phyloP scores from a whole-genome alignment of 352 stramenopile species.

The Globisporangium megalacanthum region DNA sequence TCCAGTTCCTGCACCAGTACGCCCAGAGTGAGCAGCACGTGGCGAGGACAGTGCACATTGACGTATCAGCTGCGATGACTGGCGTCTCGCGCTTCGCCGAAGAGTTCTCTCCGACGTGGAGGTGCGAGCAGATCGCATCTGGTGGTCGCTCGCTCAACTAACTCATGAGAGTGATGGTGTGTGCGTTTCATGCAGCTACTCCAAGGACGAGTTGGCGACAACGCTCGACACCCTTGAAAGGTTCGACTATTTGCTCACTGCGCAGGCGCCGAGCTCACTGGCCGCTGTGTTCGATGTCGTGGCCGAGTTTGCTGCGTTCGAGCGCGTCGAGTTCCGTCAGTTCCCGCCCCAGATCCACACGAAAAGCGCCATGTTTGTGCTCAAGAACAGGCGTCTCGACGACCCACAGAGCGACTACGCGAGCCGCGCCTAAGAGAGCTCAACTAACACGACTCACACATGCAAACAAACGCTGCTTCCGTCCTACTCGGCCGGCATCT shows the following conservation, averaged over 20 bases:
- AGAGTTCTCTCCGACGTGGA: conserved; percentile 58
- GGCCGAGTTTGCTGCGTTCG: conserved; percentile 38
- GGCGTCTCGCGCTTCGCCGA: conserved; percentile 90
- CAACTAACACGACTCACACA: too few species aligned
- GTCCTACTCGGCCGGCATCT: conserved; percentile 13
- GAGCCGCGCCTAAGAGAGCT: too few species aligned
- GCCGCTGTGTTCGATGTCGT: conserved; percentile 45
- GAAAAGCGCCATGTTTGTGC: conserved; percentile 41
- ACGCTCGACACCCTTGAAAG: conserved; percentile 31
- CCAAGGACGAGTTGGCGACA: conserved; percentile 62
- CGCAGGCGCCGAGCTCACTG: conserved; percentile 26
- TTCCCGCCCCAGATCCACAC: conserved; percentile 45
- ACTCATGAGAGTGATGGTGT: not conserved
- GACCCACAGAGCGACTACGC: not conserved
- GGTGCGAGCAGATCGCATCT: conserved; percentile 20
- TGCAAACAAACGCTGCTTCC: too few species aligned
- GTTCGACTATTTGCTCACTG: conserved; percentile 70
- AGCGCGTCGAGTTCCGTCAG: conserved; percentile 25
- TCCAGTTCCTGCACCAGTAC: conserved; percentile 53
- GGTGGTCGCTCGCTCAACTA: not conserved
- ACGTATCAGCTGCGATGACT: conserved; percentile 92
- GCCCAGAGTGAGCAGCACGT: conserved; percentile 21
- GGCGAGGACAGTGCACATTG: conserved; percentile 81
- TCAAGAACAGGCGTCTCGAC: conserved; percentile 32
- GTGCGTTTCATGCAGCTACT: conserved; percentile 44